These are phyloP conservation scores for Phanerodontia chrysosporium DNA, from an alignment of 768 basidiomycete genomes.

Conservation along the genomic window DNA sequence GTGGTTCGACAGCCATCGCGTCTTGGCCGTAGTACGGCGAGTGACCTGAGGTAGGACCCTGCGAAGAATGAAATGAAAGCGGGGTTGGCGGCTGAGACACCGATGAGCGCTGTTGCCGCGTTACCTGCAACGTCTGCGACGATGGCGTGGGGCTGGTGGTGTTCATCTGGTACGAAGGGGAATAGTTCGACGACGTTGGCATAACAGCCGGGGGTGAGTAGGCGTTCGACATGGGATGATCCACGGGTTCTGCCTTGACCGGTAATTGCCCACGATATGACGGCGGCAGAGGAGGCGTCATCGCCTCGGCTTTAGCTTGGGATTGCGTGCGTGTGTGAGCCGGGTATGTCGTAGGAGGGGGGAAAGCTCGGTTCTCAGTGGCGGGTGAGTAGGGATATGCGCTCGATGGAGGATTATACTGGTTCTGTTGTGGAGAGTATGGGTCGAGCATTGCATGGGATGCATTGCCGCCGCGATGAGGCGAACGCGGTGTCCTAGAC, in stretches of 20 bases:
- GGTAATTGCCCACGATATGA: constrained; percentile 49
- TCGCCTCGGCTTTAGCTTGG: constrained; percentile 45
- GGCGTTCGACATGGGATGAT: constrained; percentile 44
- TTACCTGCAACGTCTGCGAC: constrained; percentile 45
- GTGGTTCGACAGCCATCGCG: constrained; percentile 67
- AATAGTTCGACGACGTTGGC: constrained; percentile 33
- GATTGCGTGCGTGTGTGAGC: constrained; percentile 56
- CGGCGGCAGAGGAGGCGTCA: constrained; percentile 40
- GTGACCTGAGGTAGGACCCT: constrained; percentile 43
- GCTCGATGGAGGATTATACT: constrained; percentile 53
- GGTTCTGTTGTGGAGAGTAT: constrained; percentile 62
- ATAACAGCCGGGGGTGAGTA: constrained; percentile 48
- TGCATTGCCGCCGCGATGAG: constrained; percentile 51
- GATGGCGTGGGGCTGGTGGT: constrained; percentile 60
- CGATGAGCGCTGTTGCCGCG: constrained; percentile 46
- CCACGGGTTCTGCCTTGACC: constrained; percentile 45
- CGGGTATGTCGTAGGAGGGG: constrained; percentile 38
- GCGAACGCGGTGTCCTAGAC: constrained; percentile 52
- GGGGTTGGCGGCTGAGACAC: constrained; percentile 70
- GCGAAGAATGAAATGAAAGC: constrained; percentile 50
- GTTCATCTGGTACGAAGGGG: constrained; percentile 57
- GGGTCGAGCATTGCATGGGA: constrained; percentile 58
- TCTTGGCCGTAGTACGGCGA: constrained; percentile 50
- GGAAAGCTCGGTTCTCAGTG: constrained; percentile 38
- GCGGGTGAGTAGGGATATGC: constrained; percentile 41